Evolutionary conservation across 192 early-diverging fungal species (phyloP), one percentile per base, ranked within the genome.

Genomic region (Fimicolochytrium jonesii): DNA sequence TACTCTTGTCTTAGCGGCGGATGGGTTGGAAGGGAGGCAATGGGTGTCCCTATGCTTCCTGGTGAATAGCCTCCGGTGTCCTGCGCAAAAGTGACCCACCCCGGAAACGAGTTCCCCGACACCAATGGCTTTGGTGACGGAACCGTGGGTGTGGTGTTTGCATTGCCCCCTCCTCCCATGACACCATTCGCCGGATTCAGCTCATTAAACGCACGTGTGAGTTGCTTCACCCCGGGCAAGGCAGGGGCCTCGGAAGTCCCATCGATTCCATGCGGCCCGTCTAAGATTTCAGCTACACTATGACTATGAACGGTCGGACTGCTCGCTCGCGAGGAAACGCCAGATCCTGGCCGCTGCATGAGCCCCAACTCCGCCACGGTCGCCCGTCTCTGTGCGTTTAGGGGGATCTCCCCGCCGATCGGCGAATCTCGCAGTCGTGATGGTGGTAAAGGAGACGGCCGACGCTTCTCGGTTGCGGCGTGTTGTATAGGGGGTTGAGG

Each of bases 31-130:
- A n/a, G n/a, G n/a, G n/a, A n/a, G n/a, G n/a, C n/a, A n/a, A n/a
- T n/a, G n/a, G n/a, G n/a, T n/a, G n/a, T n/a, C n/a, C n/a, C n/a
- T n/a, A n/a, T n/a, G 28, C 35, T 57, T 10, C 18, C 22, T 17
- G 10, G 55, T 11, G 55, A 57, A 13, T 9, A 22, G n/a, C 42
- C 6, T 11, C 18, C 20, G 0, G 54, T 25, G 22, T 57, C 41
- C 44, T 66, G 53, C 18, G 33, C 64, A 34, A 66, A 66, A 15
- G 64, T 66, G 31, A 66, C 64, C 64, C 64, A 66, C 0, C 45
- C 45, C 11, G 64, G 46, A 48, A 66, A 66, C n/a, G 22, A 22
- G 5, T 45, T 56, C 7, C 42, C 55, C 10, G 56, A 58, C 34
- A 17, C 0, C 39, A 20, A 39, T 9, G 15, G 17, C 10, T 0